Base-by-base conservation (phyloP, 257 asterid genomes). In the Capsicum baccatum region DNA sequence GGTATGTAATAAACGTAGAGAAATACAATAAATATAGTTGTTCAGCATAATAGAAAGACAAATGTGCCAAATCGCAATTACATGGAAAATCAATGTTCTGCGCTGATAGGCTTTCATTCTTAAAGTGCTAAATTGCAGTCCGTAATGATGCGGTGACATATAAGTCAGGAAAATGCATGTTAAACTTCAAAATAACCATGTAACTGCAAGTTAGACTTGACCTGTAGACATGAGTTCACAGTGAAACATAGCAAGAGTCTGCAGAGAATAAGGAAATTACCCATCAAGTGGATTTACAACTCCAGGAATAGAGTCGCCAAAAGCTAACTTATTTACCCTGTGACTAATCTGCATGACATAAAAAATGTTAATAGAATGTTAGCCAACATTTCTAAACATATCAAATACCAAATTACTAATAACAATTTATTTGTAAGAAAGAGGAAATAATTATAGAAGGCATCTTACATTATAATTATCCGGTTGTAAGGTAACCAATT, bases 301-400 rank as follows among this genome's bases (percentile, higher is more conserved):
- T 86, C 98, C 98, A 62, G 99, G 99, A 90, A 94, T 92, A 74
- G 92, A 85, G 81, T 92, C 97, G 85, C 99, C 99, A 86, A 95
- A 95, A 48, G 98, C 87, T 68, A 97, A 78, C 89, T 94, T 97
- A 89, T 97, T 91, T 85, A 97, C 91, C 90, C 79, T 93, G 93
- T 95, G 99, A 90, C 94, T 95, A 84, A 97, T 95, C 99, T 97
- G 97, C 91, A 89, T 47, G 39, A 84, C 87, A 76, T 81, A 84
- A 79, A 87, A 66, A 21, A 81, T 60, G 69, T 37, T 74, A 80
- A 47, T 47, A 14, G 82, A 78, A 15, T 54, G 64, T 78, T 4
- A 2, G 50, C 47, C 50, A 78, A 26, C 50, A 78, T 78, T 78
- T 15, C 33, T 26, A 33, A 54, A 54, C 4, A 78, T 55, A 78